These are phyloP conservation scores for Sanghuangporus baumii DNA, from an alignment of 1,284 basidiomycete species.

Conservation along the genomic window DNA sequence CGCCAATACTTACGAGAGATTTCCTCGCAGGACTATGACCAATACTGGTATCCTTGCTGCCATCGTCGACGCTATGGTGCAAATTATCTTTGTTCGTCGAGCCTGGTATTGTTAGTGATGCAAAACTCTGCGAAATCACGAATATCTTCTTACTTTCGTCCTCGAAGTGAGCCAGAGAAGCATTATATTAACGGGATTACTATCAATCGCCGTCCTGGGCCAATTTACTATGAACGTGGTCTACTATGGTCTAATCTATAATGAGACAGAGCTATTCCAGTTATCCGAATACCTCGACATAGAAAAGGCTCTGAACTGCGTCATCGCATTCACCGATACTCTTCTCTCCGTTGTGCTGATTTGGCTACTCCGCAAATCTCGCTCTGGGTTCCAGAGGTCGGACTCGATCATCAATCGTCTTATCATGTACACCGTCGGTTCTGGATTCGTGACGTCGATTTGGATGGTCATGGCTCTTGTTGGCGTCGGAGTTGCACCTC, in stretches of 20 bases:
- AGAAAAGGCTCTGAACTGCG: neutral
- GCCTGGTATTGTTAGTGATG: neutral
- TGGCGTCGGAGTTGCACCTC: neutral
- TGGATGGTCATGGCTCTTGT: neutral
- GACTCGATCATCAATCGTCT: neutral
- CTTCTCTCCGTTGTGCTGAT: neutral
- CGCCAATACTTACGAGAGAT: neutral
- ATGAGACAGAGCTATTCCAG: neutral
- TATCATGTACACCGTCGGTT: neutral
- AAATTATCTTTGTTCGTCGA: neutral
- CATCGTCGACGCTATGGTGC: neutral
- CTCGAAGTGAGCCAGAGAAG: neutral
- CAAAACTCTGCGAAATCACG: neutral
- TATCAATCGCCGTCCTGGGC: neutral
- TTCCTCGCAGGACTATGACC: neutral
- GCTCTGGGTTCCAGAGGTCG: neutral
- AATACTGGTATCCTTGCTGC: neutral
- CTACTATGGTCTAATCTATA: neutral
- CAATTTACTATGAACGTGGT: neutral
- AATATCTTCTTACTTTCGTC: neutral
- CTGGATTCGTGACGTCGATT: neutral
- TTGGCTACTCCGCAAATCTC: neutral
- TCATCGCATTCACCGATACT: neutral
- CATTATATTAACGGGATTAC: neutral
- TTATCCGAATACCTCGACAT: neutral